phyloP scores from a whole-genome alignment of 164 flowering plant species.

The Umbilicus rupestris region DNA sequence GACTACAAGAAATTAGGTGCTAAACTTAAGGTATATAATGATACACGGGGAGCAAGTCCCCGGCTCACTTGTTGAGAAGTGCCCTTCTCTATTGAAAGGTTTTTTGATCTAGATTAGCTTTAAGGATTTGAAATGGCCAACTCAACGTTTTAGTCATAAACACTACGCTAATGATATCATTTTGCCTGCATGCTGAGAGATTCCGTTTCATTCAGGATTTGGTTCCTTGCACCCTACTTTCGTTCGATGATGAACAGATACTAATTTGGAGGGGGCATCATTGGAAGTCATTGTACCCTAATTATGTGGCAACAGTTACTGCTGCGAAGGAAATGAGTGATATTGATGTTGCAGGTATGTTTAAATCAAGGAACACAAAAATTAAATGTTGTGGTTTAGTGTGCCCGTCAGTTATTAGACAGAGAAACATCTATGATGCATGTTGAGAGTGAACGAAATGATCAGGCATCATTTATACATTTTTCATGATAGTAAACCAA shows the following conservation, averaged over 20 bases:
- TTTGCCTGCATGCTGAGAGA: slow-evolving; percentile 2
- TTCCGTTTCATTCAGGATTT: slow-evolving; percentile 46
- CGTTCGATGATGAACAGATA: slow-evolving; percentile 88
- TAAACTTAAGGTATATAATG: slow-evolving; percentile 67
- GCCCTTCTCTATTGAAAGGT: background rate
- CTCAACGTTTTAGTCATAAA: background rate
- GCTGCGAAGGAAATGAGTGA: slow-evolving; percentile 12
- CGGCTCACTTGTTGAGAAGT: background rate
- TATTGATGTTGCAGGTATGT: slow-evolving; percentile 32
- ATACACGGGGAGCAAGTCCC: background rate
- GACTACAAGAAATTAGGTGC: slow-evolving; percentile 96
- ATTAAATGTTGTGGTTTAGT: background rate
- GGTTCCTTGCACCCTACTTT: slow-evolving; percentile 90
- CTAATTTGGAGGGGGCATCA: slow-evolving; percentile 79
- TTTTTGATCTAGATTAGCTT: background rate
- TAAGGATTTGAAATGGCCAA: background rate
- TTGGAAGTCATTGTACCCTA: slow-evolving; percentile 69
- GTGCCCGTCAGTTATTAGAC: background rate
- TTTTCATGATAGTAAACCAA: too few species aligned
- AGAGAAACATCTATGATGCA: too few species aligned
- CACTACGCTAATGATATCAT: background rate
- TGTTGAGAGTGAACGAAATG: too few species aligned
- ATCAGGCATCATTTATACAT: too few species aligned
- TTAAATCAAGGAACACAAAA: slow-evolving; percentile 1
- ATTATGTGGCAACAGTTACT: slow-evolving; percentile 15